Percentiles rank a stretch among this genome's conserved stretches.
These are phyloP conservation scores for Capsicum pubescens DNA, from an alignment of 257 asterid species.

Conservation along the genomic window DNA sequence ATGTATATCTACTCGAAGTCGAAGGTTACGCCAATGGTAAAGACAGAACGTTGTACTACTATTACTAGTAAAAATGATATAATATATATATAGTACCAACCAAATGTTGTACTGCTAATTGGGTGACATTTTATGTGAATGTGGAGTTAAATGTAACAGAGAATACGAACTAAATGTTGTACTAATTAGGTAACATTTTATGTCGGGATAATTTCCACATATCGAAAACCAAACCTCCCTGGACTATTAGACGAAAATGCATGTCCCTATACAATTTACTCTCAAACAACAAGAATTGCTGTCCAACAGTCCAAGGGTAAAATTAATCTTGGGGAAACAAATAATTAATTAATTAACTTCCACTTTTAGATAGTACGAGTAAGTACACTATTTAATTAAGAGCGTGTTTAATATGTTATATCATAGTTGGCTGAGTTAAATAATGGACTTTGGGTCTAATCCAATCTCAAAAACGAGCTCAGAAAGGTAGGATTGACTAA, in stretches of 20 bases:
- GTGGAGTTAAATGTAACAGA: background rate
- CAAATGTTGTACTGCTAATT: background rate
- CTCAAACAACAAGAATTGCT: background rate
- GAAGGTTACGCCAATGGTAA: background rate
- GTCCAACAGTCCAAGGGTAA: background rate
- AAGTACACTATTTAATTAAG: background rate
- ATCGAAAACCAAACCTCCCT: constrained; percentile 20
- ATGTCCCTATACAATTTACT: constrained; percentile 17
- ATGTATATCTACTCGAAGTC: background rate
- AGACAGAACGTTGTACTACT: background rate
- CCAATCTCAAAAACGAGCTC: background rate
- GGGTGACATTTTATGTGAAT: background rate
- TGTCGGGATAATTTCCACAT: background rate
- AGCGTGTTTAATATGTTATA: background rate
- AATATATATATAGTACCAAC: too few species aligned
- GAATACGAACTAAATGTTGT: background rate
- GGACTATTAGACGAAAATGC: constrained; percentile 24
- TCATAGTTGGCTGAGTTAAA: background rate
- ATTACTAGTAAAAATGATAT: too few species aligned
- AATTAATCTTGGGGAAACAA: background rate
- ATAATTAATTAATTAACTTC: background rate
- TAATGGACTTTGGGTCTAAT: background rate
- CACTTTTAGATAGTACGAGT: background rate
- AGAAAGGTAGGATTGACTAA: background rate
- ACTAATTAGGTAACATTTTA: background rate